phyloP scores from a whole-genome alignment of 345 rosid species.

The Litchi chinensis region DNA sequence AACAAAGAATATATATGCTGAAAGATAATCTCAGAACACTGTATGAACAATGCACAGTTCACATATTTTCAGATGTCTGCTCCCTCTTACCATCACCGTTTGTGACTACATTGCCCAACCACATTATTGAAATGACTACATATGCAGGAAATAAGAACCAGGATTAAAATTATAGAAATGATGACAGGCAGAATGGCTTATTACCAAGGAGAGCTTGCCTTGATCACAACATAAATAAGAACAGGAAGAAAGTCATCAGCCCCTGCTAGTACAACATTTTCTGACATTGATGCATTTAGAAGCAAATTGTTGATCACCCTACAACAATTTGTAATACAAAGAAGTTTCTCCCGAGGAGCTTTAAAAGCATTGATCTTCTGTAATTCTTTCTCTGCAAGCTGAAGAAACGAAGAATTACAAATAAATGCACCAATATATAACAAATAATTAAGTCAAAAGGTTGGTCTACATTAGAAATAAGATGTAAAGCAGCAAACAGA shows the following conservation, averaged over 20 bases:
- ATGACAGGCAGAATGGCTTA: slow-evolving; percentile 33
- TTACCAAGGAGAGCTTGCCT: slow-evolving; percentile 77
- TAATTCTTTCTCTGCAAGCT: slow-evolving; percentile 65
- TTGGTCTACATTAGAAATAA: neutral
- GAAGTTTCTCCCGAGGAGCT: slow-evolving; percentile 56
- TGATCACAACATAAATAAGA: slow-evolving; percentile 56
- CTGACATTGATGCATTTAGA: slow-evolving; percentile 57
- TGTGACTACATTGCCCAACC: neutral
- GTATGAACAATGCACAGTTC: neutral
- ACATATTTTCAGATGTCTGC: slow-evolving; percentile 1
- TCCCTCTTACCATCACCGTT: neutral
- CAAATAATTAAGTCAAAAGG: neutral
- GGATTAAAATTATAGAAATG: slow-evolving; percentile 14
- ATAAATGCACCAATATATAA: neutral
- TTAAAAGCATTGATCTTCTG: slow-evolving; percentile 47
- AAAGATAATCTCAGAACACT: neutral
- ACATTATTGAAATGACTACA: neutral
- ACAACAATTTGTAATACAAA: slow-evolving; percentile 60
- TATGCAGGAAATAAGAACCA: neutral
- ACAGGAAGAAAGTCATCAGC: slow-evolving; percentile 69
- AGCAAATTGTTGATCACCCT: slow-evolving; percentile 57
- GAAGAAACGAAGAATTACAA: slow-evolving; percentile 18
- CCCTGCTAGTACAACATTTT: slow-evolving; percentile 47
- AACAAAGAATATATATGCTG: neutral
- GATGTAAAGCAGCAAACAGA: neutral